Evolutionary conservation across 2,329 filamentous ascomycete species (phyloP), one percentile per base, ranked within the genome.

Genomic region (Aspergillus eucalypticola): DNA sequence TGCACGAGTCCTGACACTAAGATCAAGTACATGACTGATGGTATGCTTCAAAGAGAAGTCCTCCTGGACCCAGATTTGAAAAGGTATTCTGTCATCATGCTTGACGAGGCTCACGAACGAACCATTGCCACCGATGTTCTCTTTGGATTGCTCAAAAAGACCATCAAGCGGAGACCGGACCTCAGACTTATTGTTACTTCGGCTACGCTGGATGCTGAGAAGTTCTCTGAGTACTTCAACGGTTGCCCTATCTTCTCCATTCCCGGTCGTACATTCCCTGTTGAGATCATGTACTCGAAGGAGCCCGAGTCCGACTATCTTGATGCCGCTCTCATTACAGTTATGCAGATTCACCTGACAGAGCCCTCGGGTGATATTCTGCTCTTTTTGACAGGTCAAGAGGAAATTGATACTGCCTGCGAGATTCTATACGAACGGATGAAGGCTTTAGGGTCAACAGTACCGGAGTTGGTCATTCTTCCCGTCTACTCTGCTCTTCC

Each of bases 21-120:
- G 72, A 96, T 99, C 81, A 99, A 99, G 80, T 99, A 99, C 80
- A 97, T 99, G 94, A 99, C 95, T 15, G 95, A 99, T 71, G 95
- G 95, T 76, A 98, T 98, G 91, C 85, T 99, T 74, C 88, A 97
- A 78, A 86, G 95, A 80, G 95, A 99, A 79, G 92, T 97, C 73
- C 83, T 99, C 54, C 84, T 97, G 67, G 95, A 99, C 73, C 90
- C 93, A 0, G 90, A 96, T 69, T 80, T 99, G 66, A 90, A 85
- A 71, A 87, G 90, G 66, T 99, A 99, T 73, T 96, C 92, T 0
- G 92, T 95, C 62, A 97, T 99, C 71, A 99, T 99, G 89, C 84
- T 99, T 68, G 95, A 99, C 74, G 95, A 99, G 74, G 95, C 95
- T 3, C 95, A 99, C 86, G 95, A 99, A 75, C 88, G 95, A 61